Evolutionary conservation across 2,329 filamentous ascomycete genomes (phyloP), one percentile per base, ranked within the genome.

Genomic region (Diaporthe ilicicola): DNA sequence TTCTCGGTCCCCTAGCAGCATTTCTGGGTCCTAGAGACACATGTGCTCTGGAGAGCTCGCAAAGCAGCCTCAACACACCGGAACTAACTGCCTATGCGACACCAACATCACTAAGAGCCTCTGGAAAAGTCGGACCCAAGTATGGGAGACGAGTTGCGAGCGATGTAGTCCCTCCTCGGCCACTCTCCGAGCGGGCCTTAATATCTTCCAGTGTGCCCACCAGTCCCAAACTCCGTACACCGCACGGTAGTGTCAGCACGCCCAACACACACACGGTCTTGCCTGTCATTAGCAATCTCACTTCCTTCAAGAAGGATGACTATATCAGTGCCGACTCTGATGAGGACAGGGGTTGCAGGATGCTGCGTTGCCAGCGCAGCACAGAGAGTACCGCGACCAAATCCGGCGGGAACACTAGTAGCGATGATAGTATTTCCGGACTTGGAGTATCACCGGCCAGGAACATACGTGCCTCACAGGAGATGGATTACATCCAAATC

Each of bases 101-200:
- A 10, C 29, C 53, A 32, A 3, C 17, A n/a, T 37, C 29, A 32
- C 15, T 32, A 27, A 55, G 53, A n/a, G 12, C n/a, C 42, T 29
- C 22, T 1, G 42, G 10, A 8, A 59, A 27, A 3, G 15, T n/a
- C 42, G 37, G 39, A 15, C 48, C 27, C n/a, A 39, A 17, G 9
- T 50, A 37, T 48, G 13, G 6, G 44, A 27, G 64, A 56, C 39
- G 68, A 22, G 39, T 44, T 29, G 69, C 56, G 46, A 69, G 69
- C 27, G 71, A 61, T 10, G 65, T 62, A 1, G 44, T 24, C 12
- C 46, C 71, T 27, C 71, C 71, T 32, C 71, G 65, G 15, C 71
- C 42, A 27, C 69, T 73, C 24, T 69, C 69, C 12, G 55, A 73
- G 24, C 65, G 71, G 5, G 69, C 71, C 15, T 17, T 73, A 34